Base-by-base conservation (phyloP, 2,329 filamentous ascomycete species). In the Fusarium odoratissimum region DNA sequence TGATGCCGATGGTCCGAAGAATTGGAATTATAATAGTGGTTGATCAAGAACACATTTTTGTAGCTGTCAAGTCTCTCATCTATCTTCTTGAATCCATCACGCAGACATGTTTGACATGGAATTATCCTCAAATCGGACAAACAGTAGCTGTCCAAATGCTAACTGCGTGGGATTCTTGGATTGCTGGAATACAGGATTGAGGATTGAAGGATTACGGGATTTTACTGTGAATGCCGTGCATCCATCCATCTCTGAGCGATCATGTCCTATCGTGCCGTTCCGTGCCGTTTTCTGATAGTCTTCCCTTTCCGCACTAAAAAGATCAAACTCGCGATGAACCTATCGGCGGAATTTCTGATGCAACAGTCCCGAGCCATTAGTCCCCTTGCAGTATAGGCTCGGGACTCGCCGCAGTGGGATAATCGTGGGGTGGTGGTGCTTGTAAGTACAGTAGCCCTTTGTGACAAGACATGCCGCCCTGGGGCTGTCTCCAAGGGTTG, bases 131-230 rank as follows among this genome's bases (percentile, higher is more conserved):
- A 21, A 54, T 58, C 55, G 55, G 41, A 37, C 23, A 33, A 58
- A 46, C 40, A 33, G 17, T 30, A 33, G 21, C 9, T 21, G 6
- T 2, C 8, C 23, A 33, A 4, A 12, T 49, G 21, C 1, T 10
- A 19, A 21, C 8, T 28, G 3, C 10, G 14, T 37, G 21, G 41
- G 31, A 58, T 58, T 37, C 23, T 10, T 35, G 41, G 31, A 58
- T 58, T 46, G 19, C 30, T 57, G 54, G 54, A 57, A 45, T 49
- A 35, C 31, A 58, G 55, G 55, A 58, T 58, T 28, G 38, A 19
- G 55, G 55, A 49, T 49, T 57, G 38, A 33, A 35, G 54, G 54
- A 57, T 57, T 57, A 30, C 38, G 54, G 54, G 54, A 57, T 57
- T 4, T 14, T 14, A 21, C 3, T 23, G 31, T 23, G 31, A 46